A percentile compares a stretch with the other conserved stretches of the same genome.
Conservation (phyloP, 1,284 basidiomycete species). For the Ustilago shanxiensis region DNA sequence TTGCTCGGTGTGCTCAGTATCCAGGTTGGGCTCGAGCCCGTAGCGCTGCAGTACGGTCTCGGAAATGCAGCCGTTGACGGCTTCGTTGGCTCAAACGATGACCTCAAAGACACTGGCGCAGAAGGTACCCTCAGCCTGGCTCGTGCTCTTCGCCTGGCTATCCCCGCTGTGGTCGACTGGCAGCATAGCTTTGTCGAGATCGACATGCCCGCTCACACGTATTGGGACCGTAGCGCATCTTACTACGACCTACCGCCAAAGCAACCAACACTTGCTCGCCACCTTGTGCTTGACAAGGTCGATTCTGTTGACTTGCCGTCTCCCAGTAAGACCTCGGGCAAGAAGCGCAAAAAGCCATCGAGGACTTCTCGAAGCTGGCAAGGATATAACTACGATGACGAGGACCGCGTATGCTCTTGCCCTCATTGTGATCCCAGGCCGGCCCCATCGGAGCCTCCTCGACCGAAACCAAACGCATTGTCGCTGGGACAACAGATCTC, state of each 20-base stretch:
- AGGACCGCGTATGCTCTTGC: slow-evolving; percentile 8
- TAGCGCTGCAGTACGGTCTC: slow-evolving; percentile 39
- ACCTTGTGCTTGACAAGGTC: slow-evolving; percentile 34
- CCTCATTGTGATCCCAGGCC: not conserved
- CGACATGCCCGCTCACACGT: slow-evolving; percentile 23
- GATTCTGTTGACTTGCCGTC: slow-evolving; percentile 31
- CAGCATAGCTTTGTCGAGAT: slow-evolving; percentile 38
- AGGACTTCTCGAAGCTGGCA: not conserved
- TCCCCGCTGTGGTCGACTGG: slow-evolving; percentile 47
- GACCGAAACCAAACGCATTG: slow-evolving; percentile 17
- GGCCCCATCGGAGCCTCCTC: not conserved
- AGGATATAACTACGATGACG: slow-evolving; percentile 3
- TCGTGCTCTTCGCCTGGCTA: slow-evolving; percentile 24
- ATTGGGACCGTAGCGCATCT: slow-evolving; percentile 48
- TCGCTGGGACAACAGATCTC: slow-evolving; percentile 21
- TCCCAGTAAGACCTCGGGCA: slow-evolving; percentile 15
- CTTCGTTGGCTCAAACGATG: slow-evolving; percentile 33
- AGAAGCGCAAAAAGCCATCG: slow-evolving; percentile 35
- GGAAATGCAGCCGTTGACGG: slow-evolving; percentile 34
- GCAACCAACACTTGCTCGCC: slow-evolving; percentile 35
- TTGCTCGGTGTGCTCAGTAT: slow-evolving; percentile 34
- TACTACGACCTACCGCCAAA: slow-evolving; percentile 43
- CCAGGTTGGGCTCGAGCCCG: slow-evolving; percentile 47
- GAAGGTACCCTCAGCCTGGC: slow-evolving; percentile 33
- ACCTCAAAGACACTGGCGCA: slow-evolving; percentile 32